A percentile compares a stretch with the other conserved stretches of the same genome.
These are phyloP conservation scores for Phytophthora quininea DNA, from an alignment of 352 stramenopile species.

Conservation along the genomic window DNA sequence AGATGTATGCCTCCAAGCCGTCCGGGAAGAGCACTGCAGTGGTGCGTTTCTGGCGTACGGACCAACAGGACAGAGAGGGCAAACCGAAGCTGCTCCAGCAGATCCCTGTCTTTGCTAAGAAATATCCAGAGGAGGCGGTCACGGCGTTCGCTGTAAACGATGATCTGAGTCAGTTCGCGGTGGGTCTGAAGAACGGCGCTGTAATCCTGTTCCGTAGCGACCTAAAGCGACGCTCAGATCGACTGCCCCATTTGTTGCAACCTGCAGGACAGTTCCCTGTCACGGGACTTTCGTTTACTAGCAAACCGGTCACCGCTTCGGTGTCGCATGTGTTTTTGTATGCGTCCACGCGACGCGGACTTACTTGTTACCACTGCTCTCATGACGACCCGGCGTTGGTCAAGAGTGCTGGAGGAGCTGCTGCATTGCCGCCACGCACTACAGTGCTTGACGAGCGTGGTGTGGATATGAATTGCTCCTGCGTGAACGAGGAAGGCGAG, in stretches of 20 bases:
- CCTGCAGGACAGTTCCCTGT: constrained; percentile 82
- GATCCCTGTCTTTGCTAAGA: constrained; percentile 87
- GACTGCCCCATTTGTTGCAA: constrained; percentile 73
- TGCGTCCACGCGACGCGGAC: constrained; percentile 73
- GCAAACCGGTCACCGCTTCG: constrained; percentile 71
- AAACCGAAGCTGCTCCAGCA: constrained; percentile 87
- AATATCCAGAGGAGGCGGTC: constrained; percentile 87
- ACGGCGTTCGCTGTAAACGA: constrained; percentile 87
- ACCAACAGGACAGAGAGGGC: constrained; percentile 87
- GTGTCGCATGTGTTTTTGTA: constrained; percentile 80
- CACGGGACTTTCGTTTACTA: constrained; percentile 79
- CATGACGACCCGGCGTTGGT: constrained; percentile 81
- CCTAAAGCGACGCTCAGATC: constrained; percentile 76
- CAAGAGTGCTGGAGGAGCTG: constrained; percentile 67
- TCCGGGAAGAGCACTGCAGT: constrained; percentile 74
- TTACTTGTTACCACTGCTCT: constrained; percentile 87
- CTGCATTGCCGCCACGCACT: constrained; percentile 68
- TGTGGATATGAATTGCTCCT: constrained; percentile 82
- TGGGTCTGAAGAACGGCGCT: constrained; percentile 83
- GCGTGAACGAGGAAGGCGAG: constrained; percentile 86
- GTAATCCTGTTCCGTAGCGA: constrained; percentile 86
- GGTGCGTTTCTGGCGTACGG: constrained; percentile 88
- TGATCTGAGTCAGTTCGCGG: constrained; percentile 80
- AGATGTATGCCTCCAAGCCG: constrained; percentile 74
- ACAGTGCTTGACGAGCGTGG: constrained; percentile 84